Evolutionary conservation across 768 basidiomycete genomes (phyloP).

Genomic region (Lactarius vividus): DNA sequence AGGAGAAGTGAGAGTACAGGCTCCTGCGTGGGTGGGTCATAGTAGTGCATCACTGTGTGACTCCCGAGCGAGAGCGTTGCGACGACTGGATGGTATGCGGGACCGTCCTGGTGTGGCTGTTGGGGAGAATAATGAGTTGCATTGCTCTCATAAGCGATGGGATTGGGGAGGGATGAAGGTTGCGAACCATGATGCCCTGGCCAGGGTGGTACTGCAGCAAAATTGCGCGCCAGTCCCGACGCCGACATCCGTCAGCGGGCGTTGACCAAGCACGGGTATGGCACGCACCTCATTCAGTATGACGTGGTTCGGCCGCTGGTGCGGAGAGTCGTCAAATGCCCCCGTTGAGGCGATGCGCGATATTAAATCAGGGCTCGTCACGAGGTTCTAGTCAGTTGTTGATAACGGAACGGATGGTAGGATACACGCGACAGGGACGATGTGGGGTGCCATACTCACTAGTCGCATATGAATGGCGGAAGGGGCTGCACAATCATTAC

Average conservation of each 20-base stretch:
- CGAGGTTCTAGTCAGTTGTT: not conserved
- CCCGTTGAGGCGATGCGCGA: constrained; percentile 63
- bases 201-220: constrained; percentile 69
- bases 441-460: constrained; percentile 44
- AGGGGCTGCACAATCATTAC: constrained; percentile 65
- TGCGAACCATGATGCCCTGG: constrained; percentile 87
- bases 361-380: constrained; percentile 73
- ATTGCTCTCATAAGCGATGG: constrained; percentile 20
- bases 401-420: not conserved
- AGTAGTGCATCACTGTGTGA: constrained; percentile 81
- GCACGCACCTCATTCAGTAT: constrained; percentile 76
- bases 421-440: not conserved
- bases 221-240: not conserved
- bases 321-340: constrained; percentile 60
- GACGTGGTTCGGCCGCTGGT: constrained; percentile 79
- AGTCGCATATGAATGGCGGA: constrained; percentile 66
- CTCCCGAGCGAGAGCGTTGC: constrained; percentile 88
- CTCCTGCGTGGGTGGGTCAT: constrained; percentile 58
- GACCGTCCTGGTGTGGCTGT: constrained; percentile 92
- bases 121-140: not conserved
- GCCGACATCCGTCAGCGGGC: not conserved
- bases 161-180: constrained; percentile 9
- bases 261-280: not conserved
- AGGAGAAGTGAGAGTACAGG: constrained; percentile 74
- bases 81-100: constrained; percentile 82